Evolutionary conservation across 176 grass and related monocot species (phyloP).

Genomic region (Microstegium vimineum): DNA sequence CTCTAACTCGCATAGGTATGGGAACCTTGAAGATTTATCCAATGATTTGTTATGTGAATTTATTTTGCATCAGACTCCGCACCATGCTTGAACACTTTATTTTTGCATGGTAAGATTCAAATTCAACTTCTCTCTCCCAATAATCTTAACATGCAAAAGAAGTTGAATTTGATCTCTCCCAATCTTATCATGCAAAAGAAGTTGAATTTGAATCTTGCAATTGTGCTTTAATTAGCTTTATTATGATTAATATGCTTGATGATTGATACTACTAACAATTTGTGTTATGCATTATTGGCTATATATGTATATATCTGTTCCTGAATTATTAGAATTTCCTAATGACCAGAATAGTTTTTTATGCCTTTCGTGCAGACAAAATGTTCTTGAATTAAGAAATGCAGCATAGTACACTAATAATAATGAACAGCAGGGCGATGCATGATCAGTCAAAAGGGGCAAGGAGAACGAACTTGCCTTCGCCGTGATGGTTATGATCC

Average conservation of each 20-base stretch:
- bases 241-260: background rate
- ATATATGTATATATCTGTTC: too few relatives aligned
- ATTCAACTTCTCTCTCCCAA: too few relatives aligned
- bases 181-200: background rate
- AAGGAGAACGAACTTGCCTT: constrained; percentile 46
- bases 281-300: background rate
- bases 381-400: background rate
- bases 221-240: background rate
- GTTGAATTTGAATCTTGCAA: background rate
- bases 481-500: constrained; percentile 47
- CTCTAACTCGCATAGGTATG: too few relatives aligned
- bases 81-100: too few relatives aligned
- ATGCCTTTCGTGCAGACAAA: background rate
- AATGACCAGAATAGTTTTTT: background rate
- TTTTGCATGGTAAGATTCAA: too few relatives aligned
- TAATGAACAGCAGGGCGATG: background rate
- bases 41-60: too few relatives aligned
- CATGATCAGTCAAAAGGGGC: background rate
- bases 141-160: background rate
- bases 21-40: too few relatives aligned
- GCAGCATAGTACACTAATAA: background rate
- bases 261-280: background rate
- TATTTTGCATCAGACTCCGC: too few relatives aligned
- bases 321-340: background rate
- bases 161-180: background rate